A percentile compares a stretch with the other conserved stretches of the same genome.
Conservation (phyloP, 2,329 filamentous ascomycete genomes). For the Emergomyces orientalis region DNA sequence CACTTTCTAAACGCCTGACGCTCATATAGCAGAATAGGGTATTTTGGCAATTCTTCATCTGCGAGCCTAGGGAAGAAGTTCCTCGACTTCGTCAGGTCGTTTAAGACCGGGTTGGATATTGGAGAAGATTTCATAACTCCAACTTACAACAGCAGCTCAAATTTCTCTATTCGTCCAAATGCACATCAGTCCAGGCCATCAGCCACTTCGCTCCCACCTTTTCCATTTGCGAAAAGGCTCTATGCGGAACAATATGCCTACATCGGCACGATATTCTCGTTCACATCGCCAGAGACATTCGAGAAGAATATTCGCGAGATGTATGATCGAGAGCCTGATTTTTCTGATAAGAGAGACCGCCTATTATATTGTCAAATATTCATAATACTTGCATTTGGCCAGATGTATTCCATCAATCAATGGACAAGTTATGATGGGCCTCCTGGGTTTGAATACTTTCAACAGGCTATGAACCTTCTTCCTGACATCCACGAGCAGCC, state of each 20-base stretch:
- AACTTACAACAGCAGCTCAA: constrained; percentile 6
- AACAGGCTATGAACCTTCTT: constrained; percentile 42
- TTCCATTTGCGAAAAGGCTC: constrained; percentile 43
- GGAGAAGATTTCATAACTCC: constrained; percentile 10
- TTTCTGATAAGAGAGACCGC: constrained; percentile 39
- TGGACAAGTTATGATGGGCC: constrained; percentile 46
- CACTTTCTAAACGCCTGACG: constrained; percentile 3
- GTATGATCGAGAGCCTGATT: constrained; percentile 37
- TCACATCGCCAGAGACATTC: constrained; percentile 42
- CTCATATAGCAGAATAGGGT: constrained; percentile 14
- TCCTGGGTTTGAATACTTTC: constrained; percentile 49
- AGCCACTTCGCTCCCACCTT: constrained; percentile 40
- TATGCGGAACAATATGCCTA: constrained; percentile 47
- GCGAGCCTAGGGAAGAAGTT: constrained; percentile 19
- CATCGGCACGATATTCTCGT: constrained; percentile 50
- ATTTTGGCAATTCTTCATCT: constrained; percentile 21
- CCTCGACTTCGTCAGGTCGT: constrained; percentile 18
- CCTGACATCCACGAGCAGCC: constrained; percentile 49
- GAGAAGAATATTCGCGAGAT: constrained; percentile 38
- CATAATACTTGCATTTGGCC: constrained; percentile 46
- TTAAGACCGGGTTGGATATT: constrained; percentile 8
- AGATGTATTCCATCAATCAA: constrained; percentile 50
- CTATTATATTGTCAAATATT: constrained; percentile 45
- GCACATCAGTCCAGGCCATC: constrained; percentile 14
- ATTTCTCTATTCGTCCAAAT: constrained; percentile 7